Evolutionary conservation across 192 early-diverging fungal genomes (phyloP).

Genomic region (Backusella circina): DNA sequence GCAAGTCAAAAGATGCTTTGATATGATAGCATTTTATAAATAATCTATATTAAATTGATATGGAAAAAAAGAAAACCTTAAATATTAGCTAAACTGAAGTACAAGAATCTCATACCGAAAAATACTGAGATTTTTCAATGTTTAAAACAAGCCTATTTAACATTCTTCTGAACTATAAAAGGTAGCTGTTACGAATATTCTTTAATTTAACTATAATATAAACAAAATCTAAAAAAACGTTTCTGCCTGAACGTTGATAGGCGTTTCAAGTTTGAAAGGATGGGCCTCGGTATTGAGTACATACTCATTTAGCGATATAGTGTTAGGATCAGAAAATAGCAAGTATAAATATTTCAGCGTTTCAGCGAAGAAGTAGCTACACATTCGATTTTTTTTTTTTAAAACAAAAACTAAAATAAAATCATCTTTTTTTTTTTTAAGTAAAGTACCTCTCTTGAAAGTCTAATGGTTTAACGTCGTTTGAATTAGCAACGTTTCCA

Average conservation of each 20-base stretch:
- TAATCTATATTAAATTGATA: neutral
- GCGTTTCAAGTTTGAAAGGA: conserved; percentile 51
- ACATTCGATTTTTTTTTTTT: neutral
- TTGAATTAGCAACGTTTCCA: neutral
- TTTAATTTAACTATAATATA: neutral
- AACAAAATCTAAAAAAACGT: neutral
- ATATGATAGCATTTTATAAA: neutral
- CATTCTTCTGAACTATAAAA: neutral
- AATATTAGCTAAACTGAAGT: neutral
- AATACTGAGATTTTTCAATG: neutral
- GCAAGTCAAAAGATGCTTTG: neutral
- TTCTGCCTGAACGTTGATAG: conserved; percentile 16
- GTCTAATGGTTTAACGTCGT: neutral
- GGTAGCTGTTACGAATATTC: neutral
- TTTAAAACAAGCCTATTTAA: neutral
- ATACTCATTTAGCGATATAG: conserved; percentile 52
- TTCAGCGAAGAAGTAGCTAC: conserved; percentile 65
- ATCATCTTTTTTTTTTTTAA: neutral
- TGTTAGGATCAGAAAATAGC: conserved; percentile 50
- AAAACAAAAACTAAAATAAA: too few relatives aligned
- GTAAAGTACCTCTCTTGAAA: conserved; percentile 24
- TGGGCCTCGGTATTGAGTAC: conserved; percentile 77
- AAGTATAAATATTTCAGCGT: conserved; percentile 73
- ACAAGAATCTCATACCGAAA: neutral
- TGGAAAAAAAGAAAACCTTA: neutral